These are phyloP conservation scores for Quercus tomentella DNA, from an alignment of 331 rosid species.

Conservation along the genomic window DNA sequence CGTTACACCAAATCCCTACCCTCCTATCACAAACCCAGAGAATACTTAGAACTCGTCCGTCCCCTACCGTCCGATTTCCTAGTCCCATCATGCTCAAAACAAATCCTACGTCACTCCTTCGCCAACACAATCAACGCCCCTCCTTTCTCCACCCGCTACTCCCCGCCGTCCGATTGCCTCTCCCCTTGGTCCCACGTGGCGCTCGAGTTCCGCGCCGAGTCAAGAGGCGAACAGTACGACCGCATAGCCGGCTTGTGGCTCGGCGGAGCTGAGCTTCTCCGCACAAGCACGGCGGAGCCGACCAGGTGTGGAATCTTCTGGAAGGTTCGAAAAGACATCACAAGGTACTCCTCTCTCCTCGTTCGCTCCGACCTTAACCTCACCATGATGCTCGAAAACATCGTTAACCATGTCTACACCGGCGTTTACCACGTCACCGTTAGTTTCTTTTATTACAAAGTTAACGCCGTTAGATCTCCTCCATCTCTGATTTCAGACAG, in stretches of 20 bases:
- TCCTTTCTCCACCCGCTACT: conserved; percentile 52
- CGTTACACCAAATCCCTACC: conserved; percentile 26
- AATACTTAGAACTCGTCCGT: conserved; percentile 48
- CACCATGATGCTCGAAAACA: conserved; percentile 82
- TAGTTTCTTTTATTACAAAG: conserved; percentile 35
- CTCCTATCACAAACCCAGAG: background rate
- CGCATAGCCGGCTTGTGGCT: conserved; percentile 83
- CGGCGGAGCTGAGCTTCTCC: conserved; percentile 66
- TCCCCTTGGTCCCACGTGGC: conserved; percentile 55
- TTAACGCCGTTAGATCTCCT: conserved; percentile 14
- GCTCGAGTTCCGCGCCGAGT: conserved; percentile 47
- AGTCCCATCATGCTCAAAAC: conserved; percentile 49
- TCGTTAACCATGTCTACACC: conserved; percentile 46
- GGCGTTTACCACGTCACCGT: conserved; percentile 66
- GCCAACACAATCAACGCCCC: conserved; percentile 62
- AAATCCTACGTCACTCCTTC: conserved; percentile 55
- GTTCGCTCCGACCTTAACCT: conserved; percentile 28
- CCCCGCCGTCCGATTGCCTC: conserved; percentile 49
- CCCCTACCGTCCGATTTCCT: conserved; percentile 43
- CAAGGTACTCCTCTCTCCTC: conserved; percentile 61
- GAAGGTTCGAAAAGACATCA: conserved; percentile 68
- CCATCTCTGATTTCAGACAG: conserved; percentile 6
- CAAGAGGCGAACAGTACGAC: conserved; percentile 75
- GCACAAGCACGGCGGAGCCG: conserved; percentile 85
- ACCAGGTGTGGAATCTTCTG: conserved; percentile 52